A percentile compares a stretch with the other conserved stretches of the same genome.
Evolutionary conservation across 805 yeast genomes (phyloP).

Genomic region (Cyberlindnera sargentensis): DNA sequence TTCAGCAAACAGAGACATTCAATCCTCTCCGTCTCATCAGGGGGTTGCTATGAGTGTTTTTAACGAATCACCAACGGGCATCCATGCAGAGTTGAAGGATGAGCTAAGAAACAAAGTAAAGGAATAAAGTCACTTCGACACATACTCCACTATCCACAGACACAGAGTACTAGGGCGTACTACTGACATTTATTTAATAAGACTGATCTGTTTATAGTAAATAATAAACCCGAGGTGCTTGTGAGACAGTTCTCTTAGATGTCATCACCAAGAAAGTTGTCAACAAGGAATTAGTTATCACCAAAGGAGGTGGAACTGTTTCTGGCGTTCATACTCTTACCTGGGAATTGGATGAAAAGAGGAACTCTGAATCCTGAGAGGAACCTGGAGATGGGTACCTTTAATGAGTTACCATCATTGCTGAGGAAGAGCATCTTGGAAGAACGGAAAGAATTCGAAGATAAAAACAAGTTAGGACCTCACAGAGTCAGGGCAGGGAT

Average conservation of each 20-base stretch:
- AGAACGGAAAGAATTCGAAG: slow-evolving; percentile 16
- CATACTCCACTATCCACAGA: slow-evolving; percentile 16
- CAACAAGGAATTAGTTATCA: slow-evolving; percentile 12
- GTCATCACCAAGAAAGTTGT: not conserved
- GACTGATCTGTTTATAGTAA: not conserved
- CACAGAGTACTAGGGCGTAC: slow-evolving; percentile 14
- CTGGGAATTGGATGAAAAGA: no score
- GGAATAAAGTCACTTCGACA: slow-evolving; percentile 19
- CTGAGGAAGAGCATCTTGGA: slow-evolving; percentile 13
- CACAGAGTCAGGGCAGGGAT: slow-evolving; percentile 8
- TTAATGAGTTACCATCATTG: slow-evolving; percentile 20
- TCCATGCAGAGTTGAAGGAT: slow-evolving; percentile 51
- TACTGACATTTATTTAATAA: slow-evolving; percentile 18
- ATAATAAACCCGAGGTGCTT: slow-evolving; percentile 4
- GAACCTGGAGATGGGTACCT: slow-evolving; percentile 13
- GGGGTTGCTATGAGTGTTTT: slow-evolving; percentile 64
- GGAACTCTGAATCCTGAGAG: no score
- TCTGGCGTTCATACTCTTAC: not conserved
- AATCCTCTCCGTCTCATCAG: slow-evolving; percentile 18
- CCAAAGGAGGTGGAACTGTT: slow-evolving; percentile 2
- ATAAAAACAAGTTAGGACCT: slow-evolving; percentile 7
- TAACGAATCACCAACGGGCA: slow-evolving; percentile 54
- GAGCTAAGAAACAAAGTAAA: slow-evolving; percentile 36
- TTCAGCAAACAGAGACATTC: slow-evolving; percentile 13
- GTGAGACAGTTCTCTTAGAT: slow-evolving; percentile 11